phyloP scores from a whole-genome alignment of 352 stramenopile genomes.

The Pythium monospermum region DNA sequence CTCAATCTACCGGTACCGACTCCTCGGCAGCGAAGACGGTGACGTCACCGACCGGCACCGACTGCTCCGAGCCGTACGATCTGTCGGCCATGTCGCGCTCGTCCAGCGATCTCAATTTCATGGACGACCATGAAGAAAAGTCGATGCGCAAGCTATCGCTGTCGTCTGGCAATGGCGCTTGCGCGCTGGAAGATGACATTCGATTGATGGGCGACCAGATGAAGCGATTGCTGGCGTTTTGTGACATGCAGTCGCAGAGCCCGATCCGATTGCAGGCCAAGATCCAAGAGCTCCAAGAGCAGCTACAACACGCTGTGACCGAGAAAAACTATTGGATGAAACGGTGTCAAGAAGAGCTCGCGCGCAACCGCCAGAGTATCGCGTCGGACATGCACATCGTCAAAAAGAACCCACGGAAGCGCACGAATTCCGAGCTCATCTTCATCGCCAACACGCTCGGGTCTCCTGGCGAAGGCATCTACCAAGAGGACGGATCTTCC shows the following conservation, averaged over 20 bases:
- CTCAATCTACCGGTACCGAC: not conserved
- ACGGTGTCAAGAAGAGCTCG: conserved; percentile 66
- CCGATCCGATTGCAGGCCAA: conserved; percentile 67
- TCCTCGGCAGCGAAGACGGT: not conserved
- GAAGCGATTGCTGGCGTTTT: conserved; percentile 76
- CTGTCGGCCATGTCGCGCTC: conserved; percentile 13
- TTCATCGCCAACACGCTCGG: conserved; percentile 76
- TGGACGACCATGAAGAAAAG: conserved; percentile 11
- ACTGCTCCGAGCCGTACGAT: conserved; percentile 13
- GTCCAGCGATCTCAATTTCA: no score
- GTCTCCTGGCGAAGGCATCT: conserved; percentile 66
- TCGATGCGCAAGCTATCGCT: conserved; percentile 35
- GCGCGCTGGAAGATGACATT: conserved; percentile 73
- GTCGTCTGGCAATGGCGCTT: conserved; percentile 35
- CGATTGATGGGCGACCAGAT: conserved; percentile 74
- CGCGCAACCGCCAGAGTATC: conserved; percentile 34
- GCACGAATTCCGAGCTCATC: conserved; percentile 83
- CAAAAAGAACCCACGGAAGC: conserved; percentile 49
- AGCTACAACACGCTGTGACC: conserved; percentile 63
- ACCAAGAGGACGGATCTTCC: conserved; percentile 54
- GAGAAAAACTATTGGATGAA: conserved; percentile 92
- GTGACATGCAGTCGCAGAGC: conserved; percentile 65
- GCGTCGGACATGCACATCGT: conserved; percentile 30
- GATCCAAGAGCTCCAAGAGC: conserved; percentile 74
- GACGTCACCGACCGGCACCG: conserved; percentile 14